These are phyloP conservation scores for Myrmaecium sp. DNA, from an alignment of 2,329 filamentous ascomycete genomes.

Conservation along the genomic window DNA sequence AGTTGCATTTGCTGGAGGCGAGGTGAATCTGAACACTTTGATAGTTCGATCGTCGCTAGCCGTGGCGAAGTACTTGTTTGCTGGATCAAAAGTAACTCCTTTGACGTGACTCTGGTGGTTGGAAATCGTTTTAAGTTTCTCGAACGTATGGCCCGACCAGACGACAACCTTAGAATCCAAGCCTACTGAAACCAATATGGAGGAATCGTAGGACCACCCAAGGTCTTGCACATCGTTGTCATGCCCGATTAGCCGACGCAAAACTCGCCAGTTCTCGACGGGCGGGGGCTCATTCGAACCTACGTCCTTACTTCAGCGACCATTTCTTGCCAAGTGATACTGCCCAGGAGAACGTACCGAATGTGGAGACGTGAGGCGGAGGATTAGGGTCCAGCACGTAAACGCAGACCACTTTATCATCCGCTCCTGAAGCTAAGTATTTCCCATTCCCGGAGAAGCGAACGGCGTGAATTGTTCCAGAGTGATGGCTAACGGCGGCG, in stretches of 20 bases:
- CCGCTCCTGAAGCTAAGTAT: slow-evolving; percentile 90
- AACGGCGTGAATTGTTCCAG: slow-evolving; percentile 91
- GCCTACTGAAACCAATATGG: slow-evolving; percentile 86
- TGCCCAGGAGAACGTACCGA: slow-evolving; percentile 39
- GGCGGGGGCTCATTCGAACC: slow-evolving; percentile 78
- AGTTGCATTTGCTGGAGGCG: slow-evolving; percentile 75
- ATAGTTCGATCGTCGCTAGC: slow-evolving; percentile 94
- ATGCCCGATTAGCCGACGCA: slow-evolving; percentile 82
- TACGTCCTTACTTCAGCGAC: slow-evolving; percentile 15
- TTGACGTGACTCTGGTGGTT: slow-evolving; percentile 97
- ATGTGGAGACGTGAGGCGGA: slow-evolving; percentile 58
- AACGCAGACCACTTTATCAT: slow-evolving; percentile 97
- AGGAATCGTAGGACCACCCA: slow-evolving; percentile 92
- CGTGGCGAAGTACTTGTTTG: slow-evolving; percentile 98
- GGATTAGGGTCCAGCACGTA: slow-evolving; percentile 78
- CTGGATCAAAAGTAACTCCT: slow-evolving; percentile 94
- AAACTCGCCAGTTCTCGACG: slow-evolving; percentile 95
- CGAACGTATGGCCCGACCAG: slow-evolving; percentile 95
- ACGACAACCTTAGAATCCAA: slow-evolving; percentile 96
- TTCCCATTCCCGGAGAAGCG: slow-evolving; percentile 91
- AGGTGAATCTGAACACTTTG: slow-evolving; percentile 89
- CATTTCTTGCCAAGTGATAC: neutral
- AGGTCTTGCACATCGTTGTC: slow-evolving; percentile 98
- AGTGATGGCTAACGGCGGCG: slow-evolving; percentile 95
- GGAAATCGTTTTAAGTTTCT: slow-evolving; percentile 86